These are phyloP conservation scores for Trichoderma endophyticum DNA, from an alignment of 2,329 filamentous ascomycete genomes.

Conservation along the genomic window DNA sequence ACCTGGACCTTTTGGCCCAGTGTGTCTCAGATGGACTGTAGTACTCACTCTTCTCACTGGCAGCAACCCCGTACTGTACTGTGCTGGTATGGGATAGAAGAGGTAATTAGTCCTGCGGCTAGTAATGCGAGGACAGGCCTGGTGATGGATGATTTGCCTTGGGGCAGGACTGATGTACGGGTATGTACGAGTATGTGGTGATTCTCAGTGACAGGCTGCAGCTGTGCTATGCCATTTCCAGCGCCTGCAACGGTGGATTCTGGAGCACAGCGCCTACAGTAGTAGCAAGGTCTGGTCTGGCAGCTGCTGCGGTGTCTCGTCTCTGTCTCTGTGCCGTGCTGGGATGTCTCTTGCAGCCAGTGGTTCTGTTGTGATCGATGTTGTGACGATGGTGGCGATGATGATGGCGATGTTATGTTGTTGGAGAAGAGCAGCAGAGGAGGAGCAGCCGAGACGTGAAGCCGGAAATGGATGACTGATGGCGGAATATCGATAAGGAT, in stretches of 20 bases:
- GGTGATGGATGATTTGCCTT: conserved; percentile 10
- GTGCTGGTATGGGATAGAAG: background rate
- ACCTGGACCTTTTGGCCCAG: background rate
- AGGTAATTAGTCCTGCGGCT: background rate
- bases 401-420: background rate
- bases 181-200: conserved; percentile 5
- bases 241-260: background rate
- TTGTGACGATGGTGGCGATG: background rate
- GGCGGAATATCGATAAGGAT: background rate
- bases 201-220: conserved; percentile 18
- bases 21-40: background rate
- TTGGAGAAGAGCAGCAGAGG: background rate
- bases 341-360: background rate
- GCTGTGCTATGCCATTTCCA: conserved; percentile 17
- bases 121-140: conserved; percentile 6
- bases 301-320: background rate
- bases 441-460: background rate
- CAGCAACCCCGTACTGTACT: background rate
- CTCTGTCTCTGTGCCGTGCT: background rate
- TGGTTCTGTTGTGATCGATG: background rate
- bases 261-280: conserved; percentile 8
- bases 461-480: background rate
- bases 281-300: background rate
- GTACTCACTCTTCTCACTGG: background rate
- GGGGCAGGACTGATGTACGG: conserved; percentile 2